Percentiles rank a stretch among this genome's conserved stretches.
These are phyloP conservation scores for Phytophthora melonis DNA, from an alignment of 352 stramenopile genomes.

Conservation along the genomic window DNA sequence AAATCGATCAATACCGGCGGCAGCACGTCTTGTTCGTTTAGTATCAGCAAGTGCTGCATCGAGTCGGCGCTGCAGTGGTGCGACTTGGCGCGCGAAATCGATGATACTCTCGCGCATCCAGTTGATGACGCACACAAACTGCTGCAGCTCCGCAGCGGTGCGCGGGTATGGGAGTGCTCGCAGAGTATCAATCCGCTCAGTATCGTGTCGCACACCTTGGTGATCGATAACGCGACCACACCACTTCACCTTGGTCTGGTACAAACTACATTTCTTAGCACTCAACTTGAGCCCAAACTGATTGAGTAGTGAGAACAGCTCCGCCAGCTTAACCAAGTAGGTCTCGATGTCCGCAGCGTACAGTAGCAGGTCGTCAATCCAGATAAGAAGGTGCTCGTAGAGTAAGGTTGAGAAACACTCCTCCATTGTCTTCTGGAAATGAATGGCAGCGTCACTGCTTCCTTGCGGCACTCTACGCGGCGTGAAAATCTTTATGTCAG, in stretches of 20 bases:
- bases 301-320: background rate
- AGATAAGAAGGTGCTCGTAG: background rate
- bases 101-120: constrained; percentile 3
- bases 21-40: background rate
- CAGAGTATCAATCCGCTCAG: background rate
- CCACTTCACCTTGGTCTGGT: background rate
- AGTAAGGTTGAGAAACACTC: constrained; percentile 6
- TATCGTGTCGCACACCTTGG: background rate
- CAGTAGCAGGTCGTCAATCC: background rate
- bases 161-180: background rate
- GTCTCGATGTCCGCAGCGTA: background rate
- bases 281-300: background rate
- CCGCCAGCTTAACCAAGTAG: background rate
- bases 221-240: background rate
- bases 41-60: background rate
- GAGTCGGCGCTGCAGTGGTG: background rate
- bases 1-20: constrained; percentile 5
- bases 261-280: background rate
- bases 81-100: background rate
- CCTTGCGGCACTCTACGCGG: constrained; percentile 27
- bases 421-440: constrained; percentile 22
- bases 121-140: constrained; percentile 2
- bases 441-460: constrained; percentile 10
- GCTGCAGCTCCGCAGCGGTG: constrained; percentile 1
- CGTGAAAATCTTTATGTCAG: too few relatives aligned